These are phyloP conservation scores for Tulasnella sp. DNA, from an alignment of 768 basidiomycete species.

Conservation along the genomic window DNA sequence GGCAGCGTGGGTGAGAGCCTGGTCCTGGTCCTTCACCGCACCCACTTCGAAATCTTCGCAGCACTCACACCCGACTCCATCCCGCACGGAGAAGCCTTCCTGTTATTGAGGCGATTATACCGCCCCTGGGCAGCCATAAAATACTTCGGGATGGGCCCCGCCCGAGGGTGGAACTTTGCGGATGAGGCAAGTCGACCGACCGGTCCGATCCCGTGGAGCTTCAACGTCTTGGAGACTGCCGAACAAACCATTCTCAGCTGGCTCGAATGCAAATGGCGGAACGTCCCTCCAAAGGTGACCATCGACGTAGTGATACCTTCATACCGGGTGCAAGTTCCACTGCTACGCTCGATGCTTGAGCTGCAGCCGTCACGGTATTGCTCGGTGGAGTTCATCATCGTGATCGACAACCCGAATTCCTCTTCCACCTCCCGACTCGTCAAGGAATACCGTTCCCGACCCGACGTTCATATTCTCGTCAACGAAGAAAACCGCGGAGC, in stretches of 20 bases:
- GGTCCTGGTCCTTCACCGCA: conserved; percentile 54
- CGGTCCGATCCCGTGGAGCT: conserved; percentile 48
- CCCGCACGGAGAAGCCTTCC: conserved; percentile 44
- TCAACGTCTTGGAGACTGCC: conserved; percentile 45
- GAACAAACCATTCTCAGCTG: conserved; percentile 39
- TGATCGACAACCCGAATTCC: conserved; percentile 54
- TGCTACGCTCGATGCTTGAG: conserved; percentile 45
- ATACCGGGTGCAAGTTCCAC: conserved; percentile 48
- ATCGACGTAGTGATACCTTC: conserved; percentile 56
- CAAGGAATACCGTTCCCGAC: conserved; percentile 41
- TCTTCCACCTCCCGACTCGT: conserved; percentile 41
- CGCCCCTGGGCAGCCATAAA: conserved; percentile 51
- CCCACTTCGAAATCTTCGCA: conserved; percentile 53
- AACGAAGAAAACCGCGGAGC: conserved; percentile 50
- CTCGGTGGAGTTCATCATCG: conserved; percentile 54
- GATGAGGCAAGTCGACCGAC: conserved; percentile 43
- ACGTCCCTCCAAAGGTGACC: conserved; percentile 41
- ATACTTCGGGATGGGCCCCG: conserved; percentile 41
- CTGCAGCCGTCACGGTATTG: conserved; percentile 45
- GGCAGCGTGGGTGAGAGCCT: conserved; percentile 56
- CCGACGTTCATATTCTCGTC: conserved; percentile 53
- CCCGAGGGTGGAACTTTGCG: conserved; percentile 49
- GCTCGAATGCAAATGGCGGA: conserved; percentile 35
- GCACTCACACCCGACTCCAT: neutral
- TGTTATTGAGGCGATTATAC: conserved; percentile 58